Evolutionary conservation across 2,329 filamentous ascomycete genomes (phyloP).

Genomic region (Penicillium sp.): DNA sequence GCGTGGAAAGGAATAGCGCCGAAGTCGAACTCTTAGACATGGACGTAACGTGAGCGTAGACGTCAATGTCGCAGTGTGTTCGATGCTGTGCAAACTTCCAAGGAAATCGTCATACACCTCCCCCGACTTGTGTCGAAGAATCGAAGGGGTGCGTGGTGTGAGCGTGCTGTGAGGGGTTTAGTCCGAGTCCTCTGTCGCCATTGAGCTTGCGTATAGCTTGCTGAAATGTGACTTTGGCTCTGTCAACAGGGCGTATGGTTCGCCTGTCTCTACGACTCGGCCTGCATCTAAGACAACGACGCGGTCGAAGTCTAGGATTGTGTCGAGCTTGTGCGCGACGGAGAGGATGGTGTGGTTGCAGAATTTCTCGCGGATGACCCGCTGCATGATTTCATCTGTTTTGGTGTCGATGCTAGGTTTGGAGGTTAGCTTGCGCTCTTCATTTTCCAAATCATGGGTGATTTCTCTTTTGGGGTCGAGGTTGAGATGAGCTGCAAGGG

Average conservation of each 20-base stretch:
- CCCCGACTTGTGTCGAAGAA: no score
- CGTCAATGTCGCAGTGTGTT: no score
- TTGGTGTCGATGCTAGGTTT: slow-evolving; percentile 49
- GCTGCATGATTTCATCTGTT: slow-evolving; percentile 55
- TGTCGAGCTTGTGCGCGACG: slow-evolving; percentile 52
- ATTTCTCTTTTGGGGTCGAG: no score
- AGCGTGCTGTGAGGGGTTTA: no score
- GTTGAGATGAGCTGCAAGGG: slow-evolving; percentile 7
- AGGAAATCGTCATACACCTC: no score
- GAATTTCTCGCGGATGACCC: slow-evolving; percentile 51
- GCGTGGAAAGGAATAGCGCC: slow-evolving; percentile 7
- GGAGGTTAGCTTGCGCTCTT: slow-evolving; percentile 14
- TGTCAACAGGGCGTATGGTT: slow-evolving; percentile 34
- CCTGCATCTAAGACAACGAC: slow-evolving; percentile 36
- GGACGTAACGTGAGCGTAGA: no score
- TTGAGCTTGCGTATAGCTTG: slow-evolving; percentile 29
- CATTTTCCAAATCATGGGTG: no score
- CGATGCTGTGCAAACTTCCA: slow-evolving; percentile 10
- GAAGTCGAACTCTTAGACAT: no score
- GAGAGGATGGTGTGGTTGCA: slow-evolving; percentile 54
- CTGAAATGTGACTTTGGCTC: slow-evolving; percentile 35
- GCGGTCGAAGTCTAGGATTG: slow-evolving; percentile 38
- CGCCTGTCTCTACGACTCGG: slow-evolving; percentile 33
- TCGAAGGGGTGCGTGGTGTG: no score
- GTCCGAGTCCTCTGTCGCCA: slow-evolving; percentile 19